These are phyloP conservation scores for Phytopythium vexans DNA, from an alignment of 352 stramenopile genomes.

Conservation along the genomic window DNA sequence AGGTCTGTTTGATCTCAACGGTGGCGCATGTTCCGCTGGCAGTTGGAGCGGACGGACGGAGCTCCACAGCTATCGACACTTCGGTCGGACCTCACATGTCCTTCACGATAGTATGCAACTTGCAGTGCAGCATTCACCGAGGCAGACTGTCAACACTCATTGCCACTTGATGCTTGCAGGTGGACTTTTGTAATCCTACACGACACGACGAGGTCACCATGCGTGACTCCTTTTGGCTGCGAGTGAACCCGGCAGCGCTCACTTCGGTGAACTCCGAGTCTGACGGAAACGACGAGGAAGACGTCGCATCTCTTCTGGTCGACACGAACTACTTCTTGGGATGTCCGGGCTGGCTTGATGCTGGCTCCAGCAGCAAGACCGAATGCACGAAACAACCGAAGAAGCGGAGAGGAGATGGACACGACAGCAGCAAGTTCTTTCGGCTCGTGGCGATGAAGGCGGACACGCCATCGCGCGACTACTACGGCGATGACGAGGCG, in stretches of 20 bases:
- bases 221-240: constrained; percentile 57
- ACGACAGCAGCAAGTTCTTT: constrained; percentile 23
- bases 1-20: constrained; percentile 54
- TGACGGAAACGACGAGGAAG: constrained; percentile 10
- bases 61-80: constrained; percentile 10
- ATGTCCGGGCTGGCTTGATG: constrained; percentile 45
- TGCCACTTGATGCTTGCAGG: constrained; percentile 11
- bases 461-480: constrained; percentile 29
- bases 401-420: background rate
- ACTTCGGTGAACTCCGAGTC: background rate
- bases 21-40: constrained; percentile 41
- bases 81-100: constrained; percentile 47
- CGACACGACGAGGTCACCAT: constrained; percentile 32
- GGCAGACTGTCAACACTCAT: background rate
- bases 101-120: constrained; percentile 46
- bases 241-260: constrained; percentile 24
- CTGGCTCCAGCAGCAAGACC: constrained; percentile 1
- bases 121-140: background rate
- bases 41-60: constrained; percentile 42
- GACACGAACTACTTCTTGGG: constrained; percentile 60
- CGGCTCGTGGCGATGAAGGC: constrained; percentile 61
- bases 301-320: constrained; percentile 37
- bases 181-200: constrained; percentile 54
- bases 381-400: background rate
- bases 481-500: constrained; percentile 57